Conservation (phyloP, 2,329 filamentous ascomycete species). For the Neoascochyta sp. region DNA sequence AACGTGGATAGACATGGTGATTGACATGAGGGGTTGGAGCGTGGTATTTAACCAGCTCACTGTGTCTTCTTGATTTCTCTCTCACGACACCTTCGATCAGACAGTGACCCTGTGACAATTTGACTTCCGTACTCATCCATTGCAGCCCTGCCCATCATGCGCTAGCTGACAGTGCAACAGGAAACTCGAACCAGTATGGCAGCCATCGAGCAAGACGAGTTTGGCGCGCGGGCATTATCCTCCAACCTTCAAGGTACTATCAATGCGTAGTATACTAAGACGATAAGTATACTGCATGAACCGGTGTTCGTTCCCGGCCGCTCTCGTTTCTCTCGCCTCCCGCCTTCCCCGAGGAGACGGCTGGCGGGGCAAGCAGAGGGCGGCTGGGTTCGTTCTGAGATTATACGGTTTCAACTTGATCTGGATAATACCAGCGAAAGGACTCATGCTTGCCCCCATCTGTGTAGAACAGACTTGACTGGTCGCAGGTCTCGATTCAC, state of each 20-base stretch:
- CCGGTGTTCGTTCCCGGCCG: constrained; percentile 38
- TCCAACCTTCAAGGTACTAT: constrained; percentile 37
- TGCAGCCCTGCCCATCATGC: constrained; percentile 16
- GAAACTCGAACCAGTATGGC: constrained; percentile 28
- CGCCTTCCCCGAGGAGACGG: constrained; percentile 1
- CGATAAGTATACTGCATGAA: constrained; percentile 42
- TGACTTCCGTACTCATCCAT: constrained; percentile 19
- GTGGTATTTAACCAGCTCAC: constrained; percentile 19
- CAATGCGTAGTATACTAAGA: constrained; percentile 38
- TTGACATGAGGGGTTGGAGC: constrained; percentile 2
- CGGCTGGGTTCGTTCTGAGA: constrained; percentile 62
- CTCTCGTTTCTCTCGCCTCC: constrained; percentile 3
- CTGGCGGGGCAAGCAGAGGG: constrained; percentile 2
- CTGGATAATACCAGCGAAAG: constrained; percentile 99
- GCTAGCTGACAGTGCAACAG: no score
- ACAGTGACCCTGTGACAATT: constrained; percentile 1
- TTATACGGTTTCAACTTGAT: constrained; percentile 95
- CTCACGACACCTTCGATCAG: constrained; percentile 1
- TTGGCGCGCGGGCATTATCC: constrained; percentile 36
- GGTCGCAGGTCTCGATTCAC: constrained; percentile 28
- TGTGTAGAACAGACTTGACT: constrained; percentile 27
- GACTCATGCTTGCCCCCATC: constrained; percentile 76
- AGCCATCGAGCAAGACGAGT: constrained; percentile 28
- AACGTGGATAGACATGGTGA: constrained; percentile 13
- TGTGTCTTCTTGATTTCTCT: constrained; percentile 1